Percentiles rank a stretch among this genome's conserved stretches.
phyloP scores from a whole-genome alignment of 805 yeast species.

The Candida ovalis region DNA sequence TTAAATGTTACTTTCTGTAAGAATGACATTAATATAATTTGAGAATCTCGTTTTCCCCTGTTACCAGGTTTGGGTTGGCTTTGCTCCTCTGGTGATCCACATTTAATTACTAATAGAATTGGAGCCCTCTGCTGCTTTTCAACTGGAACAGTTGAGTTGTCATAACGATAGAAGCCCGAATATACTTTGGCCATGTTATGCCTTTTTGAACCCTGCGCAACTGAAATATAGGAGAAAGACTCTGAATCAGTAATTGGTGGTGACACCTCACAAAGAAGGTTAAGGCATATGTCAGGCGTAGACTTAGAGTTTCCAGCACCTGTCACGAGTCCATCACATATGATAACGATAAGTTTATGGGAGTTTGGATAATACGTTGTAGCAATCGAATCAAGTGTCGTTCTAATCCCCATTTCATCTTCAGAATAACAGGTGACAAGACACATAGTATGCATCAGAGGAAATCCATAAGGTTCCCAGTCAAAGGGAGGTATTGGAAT shows the following conservation, averaged over 20 bases:
- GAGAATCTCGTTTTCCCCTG: constrained; percentile 95
- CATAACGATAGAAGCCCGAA: constrained; percentile 89
- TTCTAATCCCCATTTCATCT: constrained; percentile 78
- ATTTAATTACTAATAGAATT: constrained; percentile 71
- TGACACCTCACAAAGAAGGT: constrained; percentile 84
- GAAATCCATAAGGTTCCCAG: constrained; percentile 81
- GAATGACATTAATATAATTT: constrained; percentile 85
- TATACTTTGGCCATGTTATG: constrained; percentile 98
- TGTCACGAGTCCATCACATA: constrained; percentile 92
- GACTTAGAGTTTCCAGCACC: constrained; percentile 87
- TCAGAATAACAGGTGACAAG: constrained; percentile 94
- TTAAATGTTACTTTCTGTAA: constrained; percentile 83
- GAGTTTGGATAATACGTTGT: constrained; percentile 95
- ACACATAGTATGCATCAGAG: constrained; percentile 70
- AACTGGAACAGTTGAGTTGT: constrained; percentile 65
- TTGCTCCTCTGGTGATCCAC: constrained; percentile 82
- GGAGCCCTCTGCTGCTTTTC: constrained; percentile 88
- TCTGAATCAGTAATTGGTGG: constrained; percentile 71
- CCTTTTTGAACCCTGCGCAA: constrained; percentile 89
- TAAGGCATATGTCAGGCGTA: constrained; percentile 86
- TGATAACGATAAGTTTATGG: constrained; percentile 77
- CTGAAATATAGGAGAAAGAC: constrained; percentile 89
- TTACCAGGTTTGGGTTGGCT: constrained; percentile 79
- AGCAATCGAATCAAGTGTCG: constrained; percentile 89
- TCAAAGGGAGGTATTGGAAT: constrained; percentile 90